These are phyloP conservation scores for Cercis canadensis DNA, from an alignment of 306 rosid species.

Conservation along the genomic window DNA sequence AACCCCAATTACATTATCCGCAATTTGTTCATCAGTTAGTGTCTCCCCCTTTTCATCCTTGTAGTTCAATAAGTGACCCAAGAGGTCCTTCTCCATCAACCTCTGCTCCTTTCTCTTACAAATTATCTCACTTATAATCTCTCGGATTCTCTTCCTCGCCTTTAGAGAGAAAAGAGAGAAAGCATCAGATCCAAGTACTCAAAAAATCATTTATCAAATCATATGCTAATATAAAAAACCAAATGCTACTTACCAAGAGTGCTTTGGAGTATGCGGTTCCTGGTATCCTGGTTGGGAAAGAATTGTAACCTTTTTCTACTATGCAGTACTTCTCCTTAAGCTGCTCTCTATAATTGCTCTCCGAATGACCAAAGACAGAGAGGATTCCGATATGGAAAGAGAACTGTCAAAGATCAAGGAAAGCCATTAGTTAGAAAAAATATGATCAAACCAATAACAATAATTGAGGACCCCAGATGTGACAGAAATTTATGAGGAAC, in stretches of 20 bases:
- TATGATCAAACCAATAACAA: slow-evolving; percentile 3
- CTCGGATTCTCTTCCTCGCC: slow-evolving; percentile 78
- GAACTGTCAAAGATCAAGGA: slow-evolving; percentile 53
- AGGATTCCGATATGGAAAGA: slow-evolving; percentile 81
- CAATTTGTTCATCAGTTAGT: slow-evolving; percentile 68
- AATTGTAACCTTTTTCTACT: slow-evolving; percentile 87
- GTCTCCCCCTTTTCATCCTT: slow-evolving; percentile 55
- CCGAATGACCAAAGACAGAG: slow-evolving; percentile 72
- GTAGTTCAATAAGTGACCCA: slow-evolving; percentile 69
- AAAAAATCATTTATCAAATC: neutral
- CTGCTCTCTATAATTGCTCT: slow-evolving; percentile 54
- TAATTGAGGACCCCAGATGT: slow-evolving; percentile 39
- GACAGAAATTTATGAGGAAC: slow-evolving; percentile 32
- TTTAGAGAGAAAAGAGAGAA: slow-evolving; percentile 22
- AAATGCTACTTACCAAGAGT: slow-evolving; percentile 57
- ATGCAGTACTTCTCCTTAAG: slow-evolving; percentile 74
- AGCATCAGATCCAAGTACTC: slow-evolving; percentile 5
- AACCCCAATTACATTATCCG: slow-evolving; percentile 90
- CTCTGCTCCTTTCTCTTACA: slow-evolving; percentile 68
- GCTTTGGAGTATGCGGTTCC: slow-evolving; percentile 87
- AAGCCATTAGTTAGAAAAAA: slow-evolving; percentile 15
- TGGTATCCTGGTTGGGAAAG: slow-evolving; percentile 69
- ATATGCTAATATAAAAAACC: neutral
- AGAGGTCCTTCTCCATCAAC: slow-evolving; percentile 54
- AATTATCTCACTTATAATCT: slow-evolving; percentile 69